Evolutionary conservation across 1,139 yeast genomes (phyloP).

Genomic region (Kodamaea suecica): DNA sequence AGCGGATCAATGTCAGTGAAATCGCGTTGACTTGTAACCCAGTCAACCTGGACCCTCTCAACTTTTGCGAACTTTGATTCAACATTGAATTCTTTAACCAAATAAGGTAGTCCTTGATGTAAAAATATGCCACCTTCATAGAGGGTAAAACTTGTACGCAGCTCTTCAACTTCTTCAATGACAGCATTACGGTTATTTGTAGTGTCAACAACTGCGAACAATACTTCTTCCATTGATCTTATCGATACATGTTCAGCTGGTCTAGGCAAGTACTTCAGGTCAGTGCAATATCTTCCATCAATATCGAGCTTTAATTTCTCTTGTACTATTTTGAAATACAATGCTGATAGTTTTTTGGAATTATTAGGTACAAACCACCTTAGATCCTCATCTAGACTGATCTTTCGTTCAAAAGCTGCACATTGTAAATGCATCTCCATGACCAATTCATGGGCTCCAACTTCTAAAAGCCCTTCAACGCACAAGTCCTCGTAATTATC

Average conservation of each 20-base stretch:
- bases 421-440: slow-evolving; percentile 87
- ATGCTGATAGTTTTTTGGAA: slow-evolving; percentile 17
- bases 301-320: slow-evolving; percentile 46
- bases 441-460: slow-evolving; percentile 37
- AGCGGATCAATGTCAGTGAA: slow-evolving; percentile 88
- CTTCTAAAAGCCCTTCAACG: slow-evolving; percentile 37
- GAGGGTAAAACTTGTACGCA: slow-evolving; percentile 82
- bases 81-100: slow-evolving; percentile 79
- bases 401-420: slow-evolving; percentile 84
- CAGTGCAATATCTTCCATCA: slow-evolving; percentile 56
- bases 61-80: slow-evolving; percentile 79
- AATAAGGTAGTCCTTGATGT: slow-evolving; percentile 88
- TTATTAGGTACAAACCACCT: slow-evolving; percentile 48
- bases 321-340: slow-evolving; percentile 37
- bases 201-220: slow-evolving; percentile 82
- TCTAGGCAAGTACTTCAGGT: slow-evolving; percentile 69
- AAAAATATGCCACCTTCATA: slow-evolving; percentile 95
- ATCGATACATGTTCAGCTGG: slow-evolving; percentile 72
- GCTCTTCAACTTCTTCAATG: slow-evolving; percentile 88
- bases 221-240: slow-evolving; percentile 78
- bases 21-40: slow-evolving; percentile 90
- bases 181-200: slow-evolving; percentile 72
- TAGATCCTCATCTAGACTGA: slow-evolving; percentile 50
- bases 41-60: slow-evolving; percentile 83
- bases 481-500: slow-evolving; percentile 42